Evolutionary conservation across 2,329 filamentous ascomycete species (phyloP).

Genomic region (Sphaerostilbella broomeana): DNA sequence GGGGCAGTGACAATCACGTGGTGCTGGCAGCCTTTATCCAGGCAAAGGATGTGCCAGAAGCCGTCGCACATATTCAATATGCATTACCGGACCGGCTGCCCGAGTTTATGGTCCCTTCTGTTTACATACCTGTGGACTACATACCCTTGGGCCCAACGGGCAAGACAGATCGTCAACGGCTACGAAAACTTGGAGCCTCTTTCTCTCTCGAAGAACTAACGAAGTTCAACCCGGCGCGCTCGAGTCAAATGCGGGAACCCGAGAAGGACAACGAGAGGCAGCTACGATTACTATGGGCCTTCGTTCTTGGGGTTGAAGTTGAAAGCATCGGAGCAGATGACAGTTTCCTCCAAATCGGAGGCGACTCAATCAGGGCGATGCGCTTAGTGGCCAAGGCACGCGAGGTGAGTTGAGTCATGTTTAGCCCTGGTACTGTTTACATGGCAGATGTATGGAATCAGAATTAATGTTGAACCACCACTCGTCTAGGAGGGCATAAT

Average conservation of each 20-base stretch:
- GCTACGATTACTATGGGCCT: conserved; percentile 30
- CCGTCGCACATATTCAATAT: conserved; percentile 8
- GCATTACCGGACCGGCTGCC: background rate
- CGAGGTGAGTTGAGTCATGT: conserved; percentile 20
- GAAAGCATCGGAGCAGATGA: conserved; percentile 25
- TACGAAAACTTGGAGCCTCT: conserved; percentile 8
- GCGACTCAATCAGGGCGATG: conserved; percentile 37
- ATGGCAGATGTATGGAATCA: conserved; percentile 1
- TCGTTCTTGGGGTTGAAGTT: conserved; percentile 30
- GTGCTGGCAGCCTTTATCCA: conserved; percentile 1
- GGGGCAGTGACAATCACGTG: too few relatives aligned
- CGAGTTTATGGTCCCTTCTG: conserved; percentile 6
- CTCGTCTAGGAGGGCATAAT: background rate
- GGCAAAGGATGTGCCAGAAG: background rate
- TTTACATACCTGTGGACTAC: conserved; percentile 2
- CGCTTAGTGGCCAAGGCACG: conserved; percentile 29
- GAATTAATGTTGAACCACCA: background rate
- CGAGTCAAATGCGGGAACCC: conserved; percentile 11
- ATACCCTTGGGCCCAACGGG: conserved; percentile 5
- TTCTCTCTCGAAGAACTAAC: conserved; percentile 9
- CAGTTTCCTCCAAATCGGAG: conserved; percentile 33
- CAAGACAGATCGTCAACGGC: conserved; percentile 10
- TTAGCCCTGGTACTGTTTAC: conserved; percentile 16
- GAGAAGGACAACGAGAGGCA: conserved; percentile 12
- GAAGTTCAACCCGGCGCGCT: conserved; percentile 7